Evolutionary conservation across 805 yeast genomes (phyloP).

Genomic region (Blastobotrys chiropterorum): DNA sequence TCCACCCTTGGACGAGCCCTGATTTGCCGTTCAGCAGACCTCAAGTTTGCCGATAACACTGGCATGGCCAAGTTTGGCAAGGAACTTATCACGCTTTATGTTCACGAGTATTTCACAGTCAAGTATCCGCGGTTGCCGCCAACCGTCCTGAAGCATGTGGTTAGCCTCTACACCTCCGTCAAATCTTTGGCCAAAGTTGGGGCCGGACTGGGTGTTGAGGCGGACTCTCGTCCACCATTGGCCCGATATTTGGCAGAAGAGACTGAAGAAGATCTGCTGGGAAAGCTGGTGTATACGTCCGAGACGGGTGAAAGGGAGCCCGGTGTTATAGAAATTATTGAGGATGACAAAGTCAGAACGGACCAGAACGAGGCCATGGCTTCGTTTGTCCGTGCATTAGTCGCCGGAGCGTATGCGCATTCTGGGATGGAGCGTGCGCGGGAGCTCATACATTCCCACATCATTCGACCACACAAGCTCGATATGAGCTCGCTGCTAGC

Average conservation of each 20-base stretch:
- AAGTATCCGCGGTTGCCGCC: slow-evolving; percentile 89
- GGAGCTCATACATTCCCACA: slow-evolving; percentile 63
- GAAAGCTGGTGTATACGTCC: slow-evolving; percentile 17
- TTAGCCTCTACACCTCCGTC: slow-evolving; percentile 67
- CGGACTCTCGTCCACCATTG: slow-evolving; percentile 56
- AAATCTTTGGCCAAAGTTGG: slow-evolving; percentile 63
- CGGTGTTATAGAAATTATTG: slow-evolving; percentile 37
- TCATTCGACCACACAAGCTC: slow-evolving; percentile 69
- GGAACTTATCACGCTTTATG: slow-evolving; percentile 66
- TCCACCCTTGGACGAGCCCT: slow-evolving; percentile 76
- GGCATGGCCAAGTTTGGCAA: slow-evolving; percentile 82
- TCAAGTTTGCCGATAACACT: slow-evolving; percentile 60
- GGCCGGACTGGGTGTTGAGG: slow-evolving; percentile 81
- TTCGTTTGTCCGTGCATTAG: slow-evolving; percentile 69
- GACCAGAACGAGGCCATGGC: slow-evolving; percentile 43
- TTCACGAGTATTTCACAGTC: slow-evolving; percentile 62
- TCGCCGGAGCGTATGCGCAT: slow-evolving; percentile 78
- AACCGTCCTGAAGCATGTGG: slow-evolving; percentile 65
- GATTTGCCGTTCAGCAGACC: slow-evolving; percentile 44
- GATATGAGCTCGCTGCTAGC: slow-evolving; percentile 68
- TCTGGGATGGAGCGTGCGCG: slow-evolving; percentile 60
- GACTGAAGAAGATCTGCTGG: slow-evolving; percentile 49
- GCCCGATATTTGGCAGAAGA: slow-evolving; percentile 65
- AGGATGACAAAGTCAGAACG: slow-evolving; percentile 29
- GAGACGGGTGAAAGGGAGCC: slow-evolving; percentile 8